Base-by-base conservation (phyloP, 345 rosid genomes). In the Eucalyptus polyanthemos region DNA sequence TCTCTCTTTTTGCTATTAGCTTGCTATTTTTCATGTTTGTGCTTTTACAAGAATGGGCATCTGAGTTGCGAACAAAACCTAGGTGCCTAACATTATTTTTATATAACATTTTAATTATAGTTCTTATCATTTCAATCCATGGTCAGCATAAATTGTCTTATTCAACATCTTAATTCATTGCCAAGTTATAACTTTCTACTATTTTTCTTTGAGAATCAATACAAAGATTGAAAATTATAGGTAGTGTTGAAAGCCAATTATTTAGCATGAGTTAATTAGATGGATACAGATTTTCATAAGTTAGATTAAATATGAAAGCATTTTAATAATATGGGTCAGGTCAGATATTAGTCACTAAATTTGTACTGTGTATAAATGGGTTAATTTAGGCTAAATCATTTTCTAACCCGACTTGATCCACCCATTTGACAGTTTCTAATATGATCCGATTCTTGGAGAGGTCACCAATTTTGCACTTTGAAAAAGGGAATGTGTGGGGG, bases 301-400 rank as follows among this genome's bases (percentile, higher is more conserved):
- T 31, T 31, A 67, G 11, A 31, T 15, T n/a, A n/a, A n/a, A 67
- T n/a, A 1, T 4, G 1, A 16, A 67, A 67, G 1, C 17, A n/a
- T 8, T n/a, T 67, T 8, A 7, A 8, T 67, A 65, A 67, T 3
- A 67, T 0, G 37, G 37, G 4, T 67, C 0, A 0, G 2, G 11
- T 67, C 6, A 3, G 11, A 0, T n/a, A 67, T 0, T 14, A 0
- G 11, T 8, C 22, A 67, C 19, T 67, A 67, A n/a, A 67, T 31
- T 67, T 67, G 76, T 15, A 8, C 1, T 0, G 3, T 0, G 2
- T 67, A 67, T 2, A 67, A 15, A 65, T n/a, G 3, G 5, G 3
- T 65, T 9, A 31, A 67, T 67, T 31, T n/a, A 5, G 80, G 40
- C 5, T 7, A 8, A 5, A 67, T 0, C 21, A 67, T 67, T 31